Conservation (phyloP, 2,329 filamentous ascomycete genomes). For the Paraconiothyrium brasiliense region DNA sequence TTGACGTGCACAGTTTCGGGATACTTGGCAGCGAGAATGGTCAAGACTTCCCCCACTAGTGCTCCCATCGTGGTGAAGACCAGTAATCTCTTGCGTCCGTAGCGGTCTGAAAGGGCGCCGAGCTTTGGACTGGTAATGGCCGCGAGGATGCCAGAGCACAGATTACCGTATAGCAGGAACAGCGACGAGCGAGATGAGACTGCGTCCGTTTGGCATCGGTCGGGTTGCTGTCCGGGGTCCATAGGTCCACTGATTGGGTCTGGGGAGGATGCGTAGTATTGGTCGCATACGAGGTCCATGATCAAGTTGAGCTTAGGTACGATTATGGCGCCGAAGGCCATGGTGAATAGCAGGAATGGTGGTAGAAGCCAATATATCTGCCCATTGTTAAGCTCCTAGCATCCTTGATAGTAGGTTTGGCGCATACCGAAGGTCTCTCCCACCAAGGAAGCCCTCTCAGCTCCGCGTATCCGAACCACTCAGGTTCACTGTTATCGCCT, state of each 20-base stretch:
- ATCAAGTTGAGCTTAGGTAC: constrained; percentile 91
- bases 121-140: constrained; percentile 84
- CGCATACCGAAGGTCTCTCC: constrained; percentile 60
- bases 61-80: constrained; percentile 78
- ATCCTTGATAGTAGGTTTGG: not conserved
- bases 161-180: constrained; percentile 79
- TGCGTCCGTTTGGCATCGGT: constrained; percentile 79
- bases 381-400: constrained; percentile 7
- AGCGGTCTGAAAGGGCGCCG: constrained; percentile 85
- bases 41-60: constrained; percentile 76
- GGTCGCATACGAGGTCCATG: constrained; percentile 80
- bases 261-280: constrained; percentile 74
- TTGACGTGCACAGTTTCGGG: constrained; percentile 78
- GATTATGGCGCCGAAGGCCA: constrained; percentile 85
- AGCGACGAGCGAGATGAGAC: constrained; percentile 80
- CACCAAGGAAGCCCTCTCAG: constrained; percentile 58
- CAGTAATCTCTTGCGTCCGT: constrained; percentile 80
- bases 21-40: constrained; percentile 79
- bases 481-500: constrained; percentile 22
- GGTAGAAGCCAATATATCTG: constrained; percentile 45
- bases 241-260: constrained; percentile 50
- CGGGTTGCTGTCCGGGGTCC: constrained; percentile 50
- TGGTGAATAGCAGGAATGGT: constrained; percentile 81
- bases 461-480: constrained; percentile 49
- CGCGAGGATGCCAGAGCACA: constrained; percentile 79